Percentiles rank a stretch among this genome's conserved stretches.
phyloP scores from a whole-genome alignment of 306 rosid species.

The Quercus agrifolia region DNA sequence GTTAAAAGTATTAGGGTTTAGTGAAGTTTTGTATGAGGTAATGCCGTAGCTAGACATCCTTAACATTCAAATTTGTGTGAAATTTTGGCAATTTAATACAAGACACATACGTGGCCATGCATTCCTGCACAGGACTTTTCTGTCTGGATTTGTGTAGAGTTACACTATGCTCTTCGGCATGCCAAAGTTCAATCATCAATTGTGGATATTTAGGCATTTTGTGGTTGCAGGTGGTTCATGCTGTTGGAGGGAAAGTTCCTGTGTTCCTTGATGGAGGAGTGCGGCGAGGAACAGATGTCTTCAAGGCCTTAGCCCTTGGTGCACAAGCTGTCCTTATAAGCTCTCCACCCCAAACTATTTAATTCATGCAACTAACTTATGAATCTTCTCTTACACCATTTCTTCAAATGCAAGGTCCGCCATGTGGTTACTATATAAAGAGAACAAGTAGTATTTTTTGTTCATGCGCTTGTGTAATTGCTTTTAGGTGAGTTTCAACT shows the following conservation, averaged over 20 bases:
- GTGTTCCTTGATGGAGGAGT: slow-evolving; percentile 97
- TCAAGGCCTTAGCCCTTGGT: slow-evolving; percentile 96
- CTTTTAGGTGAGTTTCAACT: background rate
- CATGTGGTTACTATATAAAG: background rate
- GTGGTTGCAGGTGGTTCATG: slow-evolving; percentile 74
- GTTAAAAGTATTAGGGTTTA: background rate
- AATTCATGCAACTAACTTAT: background rate
- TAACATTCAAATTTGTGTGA: background rate
- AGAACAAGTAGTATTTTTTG: background rate
- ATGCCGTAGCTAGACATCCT: background rate
- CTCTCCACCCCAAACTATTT: background rate
- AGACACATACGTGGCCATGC: background rate
- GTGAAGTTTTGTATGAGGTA: background rate
- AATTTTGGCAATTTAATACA: background rate
- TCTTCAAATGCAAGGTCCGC: background rate
- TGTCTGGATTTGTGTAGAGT: background rate
- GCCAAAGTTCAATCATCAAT: background rate
- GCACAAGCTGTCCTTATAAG: slow-evolving; percentile 97
- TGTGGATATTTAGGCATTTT: background rate
- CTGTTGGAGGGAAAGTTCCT: slow-evolving; percentile 84
- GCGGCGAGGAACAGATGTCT: slow-evolving; percentile 95
- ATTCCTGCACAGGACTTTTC: background rate
- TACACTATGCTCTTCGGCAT: background rate
- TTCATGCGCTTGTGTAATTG: background rate
- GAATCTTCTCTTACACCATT: background rate